phyloP scores from a whole-genome alignment of 495 filamentous ascomycete species.

The Aspergillus nanangensis region DNA sequence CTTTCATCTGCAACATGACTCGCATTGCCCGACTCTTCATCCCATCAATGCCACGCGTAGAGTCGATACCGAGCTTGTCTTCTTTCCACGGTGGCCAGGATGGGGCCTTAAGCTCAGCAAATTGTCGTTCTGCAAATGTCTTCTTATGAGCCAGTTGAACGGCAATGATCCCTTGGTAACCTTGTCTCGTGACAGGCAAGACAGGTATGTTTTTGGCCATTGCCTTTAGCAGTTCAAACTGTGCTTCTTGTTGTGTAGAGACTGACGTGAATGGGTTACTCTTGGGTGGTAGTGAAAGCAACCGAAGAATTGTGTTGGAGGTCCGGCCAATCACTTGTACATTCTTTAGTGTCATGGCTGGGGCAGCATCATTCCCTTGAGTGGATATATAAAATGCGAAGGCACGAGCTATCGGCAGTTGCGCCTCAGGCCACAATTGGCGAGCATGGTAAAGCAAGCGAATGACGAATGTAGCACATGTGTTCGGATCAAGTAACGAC shows the following conservation, averaged over 20 bases:
- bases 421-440: slow-evolving; percentile 50
- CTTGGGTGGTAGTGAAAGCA: slow-evolving; percentile 50
- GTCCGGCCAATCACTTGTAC: slow-evolving; percentile 26
- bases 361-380: neutral
- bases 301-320: slow-evolving; percentile 50
- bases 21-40: slow-evolving; percentile 54
- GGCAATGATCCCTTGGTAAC: slow-evolving; percentile 56
- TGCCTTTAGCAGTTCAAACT: slow-evolving; percentile 56
- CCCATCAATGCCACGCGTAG: slow-evolving; percentile 49
- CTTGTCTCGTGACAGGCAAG: slow-evolving; percentile 52
- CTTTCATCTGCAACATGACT: slow-evolving; percentile 53
- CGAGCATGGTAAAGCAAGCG: slow-evolving; percentile 59
- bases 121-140: slow-evolving; percentile 52
- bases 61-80: slow-evolving; percentile 55
- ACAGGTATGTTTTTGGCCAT: slow-evolving; percentile 57
- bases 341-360: slow-evolving; percentile 5
- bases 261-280: slow-evolving; percentile 44
- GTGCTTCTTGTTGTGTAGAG: slow-evolving; percentile 52
- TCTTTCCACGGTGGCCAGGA: slow-evolving; percentile 74
- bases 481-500: slow-evolving; percentile 21
- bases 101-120: slow-evolving; percentile 52
- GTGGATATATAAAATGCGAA: slow-evolving; percentile 30
- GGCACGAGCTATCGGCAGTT: slow-evolving; percentile 41
- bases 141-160: slow-evolving; percentile 65
- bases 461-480: slow-evolving; percentile 32